Base-by-base conservation (phyloP, 2,329 filamentous ascomycete species). In the Aspergillus aculeatinus region DNA sequence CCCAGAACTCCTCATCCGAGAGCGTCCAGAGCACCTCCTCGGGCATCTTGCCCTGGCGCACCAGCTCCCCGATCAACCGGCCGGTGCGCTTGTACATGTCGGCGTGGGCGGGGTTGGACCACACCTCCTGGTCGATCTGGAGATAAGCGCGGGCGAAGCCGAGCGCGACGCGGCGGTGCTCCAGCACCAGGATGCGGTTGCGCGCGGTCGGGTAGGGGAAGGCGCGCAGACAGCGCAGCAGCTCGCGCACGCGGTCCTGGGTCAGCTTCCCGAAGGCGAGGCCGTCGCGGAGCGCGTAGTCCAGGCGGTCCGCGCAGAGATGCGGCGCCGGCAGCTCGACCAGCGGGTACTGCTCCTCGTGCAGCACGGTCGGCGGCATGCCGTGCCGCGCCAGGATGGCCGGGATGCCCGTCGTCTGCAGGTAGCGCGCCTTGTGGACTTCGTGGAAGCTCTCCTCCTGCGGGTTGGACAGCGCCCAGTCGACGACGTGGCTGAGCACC, bases 361-460 rank as follows among this genome's bases (percentile, higher is more conserved):
- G 60, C n/a, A 79, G 62, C 4, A 68, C 63, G 21, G 67, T 72
- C 12, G 69, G 66, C 1, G 27, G 62, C 48, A 76, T 67, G 7
- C 72, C 69, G 59, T 79, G 69, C 21, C 59, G 66, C 12, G 65
- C 59, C 10, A 79, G 68, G 27, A 77, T 74, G 0, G 68, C 63
- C 3, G 74, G 75, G 1, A 79, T 62, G 21, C 65, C 51, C 0
- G 75, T 77, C 19, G 66, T 74, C 48, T 62, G 55, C 52, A 78
- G 60, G 59, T 73, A 78, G 9, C 74, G 71, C 52, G 62, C 62
- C 65, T 79, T 79, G 65, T 78, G 74, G 3, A 74, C 70, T 63
- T 79, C 76, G 64, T 79, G 76, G 51, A 70, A 79, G 65, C 76
- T 78, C 11, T 63, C 70, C 49, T 76, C 75, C 2, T 74, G 72